These are phyloP conservation scores for Exserohilum turcica DNA, from an alignment of 2,329 filamentous ascomycete genomes.

Conservation along the genomic window DNA sequence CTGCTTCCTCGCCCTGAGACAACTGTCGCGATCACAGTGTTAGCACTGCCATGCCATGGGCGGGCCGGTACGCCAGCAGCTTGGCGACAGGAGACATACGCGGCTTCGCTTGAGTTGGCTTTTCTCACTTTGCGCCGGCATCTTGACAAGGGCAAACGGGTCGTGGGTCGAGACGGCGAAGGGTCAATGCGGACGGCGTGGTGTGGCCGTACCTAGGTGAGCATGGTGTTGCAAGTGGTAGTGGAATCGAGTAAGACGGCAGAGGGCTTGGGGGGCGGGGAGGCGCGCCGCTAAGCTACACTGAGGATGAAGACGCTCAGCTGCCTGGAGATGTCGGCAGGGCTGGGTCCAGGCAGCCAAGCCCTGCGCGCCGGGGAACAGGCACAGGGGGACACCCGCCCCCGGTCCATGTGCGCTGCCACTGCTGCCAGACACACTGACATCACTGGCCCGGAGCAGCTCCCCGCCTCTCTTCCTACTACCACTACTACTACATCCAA, in stretches of 20 bases:
- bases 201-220: constrained; percentile 23
- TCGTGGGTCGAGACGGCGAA: constrained; percentile 23
- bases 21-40: constrained; percentile 56
- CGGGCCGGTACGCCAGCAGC: not conserved
- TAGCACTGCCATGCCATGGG: constrained; percentile 20
- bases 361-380: constrained; percentile 11
- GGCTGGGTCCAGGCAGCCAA: constrained; percentile 24
- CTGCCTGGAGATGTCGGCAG: constrained; percentile 22
- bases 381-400: constrained; percentile 1
- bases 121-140: constrained; percentile 70
- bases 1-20: constrained; percentile 67
- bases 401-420: not conserved
- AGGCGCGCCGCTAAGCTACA: constrained; percentile 25
- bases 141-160: constrained; percentile 35
- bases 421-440: not conserved
- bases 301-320: constrained; percentile 11
- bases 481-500: no score
- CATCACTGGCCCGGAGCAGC: constrained; percentile 2
- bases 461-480: not conserved
- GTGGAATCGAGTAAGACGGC: constrained; percentile 17
- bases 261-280: constrained; percentile 18
- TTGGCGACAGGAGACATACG: constrained; percentile 57
- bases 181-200: constrained; percentile 27
- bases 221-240: constrained; percentile 26
- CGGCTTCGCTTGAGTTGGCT: constrained; percentile 83